Evolutionary conservation across 1,284 basidiomycete species (phyloP).

Genomic region (Exobasidium cylindrosporum): DNA sequence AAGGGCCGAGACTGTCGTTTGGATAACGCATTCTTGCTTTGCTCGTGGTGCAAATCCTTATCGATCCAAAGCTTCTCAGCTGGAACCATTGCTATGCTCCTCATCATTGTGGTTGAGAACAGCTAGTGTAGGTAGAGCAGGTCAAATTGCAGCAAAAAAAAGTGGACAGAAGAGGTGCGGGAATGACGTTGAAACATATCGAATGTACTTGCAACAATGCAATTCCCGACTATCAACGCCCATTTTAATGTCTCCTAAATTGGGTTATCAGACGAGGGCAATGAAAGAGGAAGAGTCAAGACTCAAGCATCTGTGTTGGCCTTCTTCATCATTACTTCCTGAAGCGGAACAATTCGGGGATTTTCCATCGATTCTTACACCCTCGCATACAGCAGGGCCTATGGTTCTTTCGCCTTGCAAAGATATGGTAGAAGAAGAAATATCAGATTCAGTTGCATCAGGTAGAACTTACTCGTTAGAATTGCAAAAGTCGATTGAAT

Average conservation of each 20-base stretch:
- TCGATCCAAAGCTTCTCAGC: background rate
- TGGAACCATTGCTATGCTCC: background rate
- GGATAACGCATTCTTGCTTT: background rate
- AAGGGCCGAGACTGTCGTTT: background rate
- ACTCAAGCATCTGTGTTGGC: background rate
- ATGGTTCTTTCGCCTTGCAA: background rate
- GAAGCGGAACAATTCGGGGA: background rate
- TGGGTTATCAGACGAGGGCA: no score
- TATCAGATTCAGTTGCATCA: background rate
- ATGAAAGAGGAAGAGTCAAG: no score
- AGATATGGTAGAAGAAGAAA: background rate
- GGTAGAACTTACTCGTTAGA: background rate
- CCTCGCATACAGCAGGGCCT: background rate
- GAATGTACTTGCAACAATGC: background rate
- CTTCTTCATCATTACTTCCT: background rate
- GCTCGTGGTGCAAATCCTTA: background rate
- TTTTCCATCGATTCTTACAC: no score
- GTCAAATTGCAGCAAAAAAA: background rate
- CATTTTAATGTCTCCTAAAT: no score
- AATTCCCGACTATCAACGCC: background rate
- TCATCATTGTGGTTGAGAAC: background rate
- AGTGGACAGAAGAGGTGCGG: background rate
- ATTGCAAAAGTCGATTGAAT: background rate
- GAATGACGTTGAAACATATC: background rate
- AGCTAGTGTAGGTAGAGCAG: background rate